These are phyloP conservation scores for Penicillium salamii DNA, from an alignment of 495 filamentous ascomycete species.

Conservation along the genomic window DNA sequence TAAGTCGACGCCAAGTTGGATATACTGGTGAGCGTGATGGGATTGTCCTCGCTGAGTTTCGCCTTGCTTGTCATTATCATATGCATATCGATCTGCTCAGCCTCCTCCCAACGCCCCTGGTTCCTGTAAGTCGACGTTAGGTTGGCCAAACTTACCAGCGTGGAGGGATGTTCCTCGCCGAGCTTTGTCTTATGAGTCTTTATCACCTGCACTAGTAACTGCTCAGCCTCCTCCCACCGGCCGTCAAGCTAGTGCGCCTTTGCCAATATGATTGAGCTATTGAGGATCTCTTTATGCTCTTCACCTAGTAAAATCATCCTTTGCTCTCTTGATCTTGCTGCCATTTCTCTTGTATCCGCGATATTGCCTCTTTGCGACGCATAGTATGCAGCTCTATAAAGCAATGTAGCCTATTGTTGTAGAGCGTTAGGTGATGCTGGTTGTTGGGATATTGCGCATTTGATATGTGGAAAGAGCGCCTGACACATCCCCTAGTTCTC, in stretches of 20 bases:
- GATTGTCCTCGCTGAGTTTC: neutral
- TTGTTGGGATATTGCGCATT: neutral
- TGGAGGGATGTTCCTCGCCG: neutral
- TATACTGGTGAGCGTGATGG: neutral
- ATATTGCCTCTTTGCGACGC: neutral
- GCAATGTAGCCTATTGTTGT: neutral
- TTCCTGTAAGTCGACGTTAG: neutral
- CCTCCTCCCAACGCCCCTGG: neutral
- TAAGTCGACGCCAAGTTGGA: neutral
- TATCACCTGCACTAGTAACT: slow-evolving; percentile 6
- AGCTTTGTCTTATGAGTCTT: neutral
- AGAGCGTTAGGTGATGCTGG: neutral
- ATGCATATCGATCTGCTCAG: neutral
- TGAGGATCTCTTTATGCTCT: slow-evolving; percentile 10
- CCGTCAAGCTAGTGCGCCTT: slow-evolving; percentile 17
- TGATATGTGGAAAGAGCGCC: neutral
- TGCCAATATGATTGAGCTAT: slow-evolving; percentile 17
- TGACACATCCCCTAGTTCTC: neutral
- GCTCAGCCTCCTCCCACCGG: slow-evolving; percentile 21
- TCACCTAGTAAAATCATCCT: slow-evolving; percentile 4
- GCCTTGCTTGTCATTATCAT: neutral
- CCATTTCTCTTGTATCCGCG: neutral
- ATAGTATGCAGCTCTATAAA: neutral
- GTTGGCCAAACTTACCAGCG: neutral
- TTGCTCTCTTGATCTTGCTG: neutral